Base-by-base conservation (phyloP, 768 basidiomycete genomes). In the Leucosporidium scottii region DNA sequence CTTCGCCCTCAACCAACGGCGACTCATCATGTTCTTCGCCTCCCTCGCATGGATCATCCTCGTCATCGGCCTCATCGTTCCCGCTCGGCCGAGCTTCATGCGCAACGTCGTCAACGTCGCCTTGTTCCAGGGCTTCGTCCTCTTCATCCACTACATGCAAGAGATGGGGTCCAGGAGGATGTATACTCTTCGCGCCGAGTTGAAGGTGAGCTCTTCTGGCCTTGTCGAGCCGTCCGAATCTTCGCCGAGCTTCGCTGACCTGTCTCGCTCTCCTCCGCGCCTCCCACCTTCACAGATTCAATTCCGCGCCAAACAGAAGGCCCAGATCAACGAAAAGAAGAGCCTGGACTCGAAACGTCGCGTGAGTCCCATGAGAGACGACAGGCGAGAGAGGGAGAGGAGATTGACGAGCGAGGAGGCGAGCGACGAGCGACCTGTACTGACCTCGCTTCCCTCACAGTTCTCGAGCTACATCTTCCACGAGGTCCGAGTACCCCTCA, bases 101-200 rank as follows among this genome's bases (percentile, higher is more conserved):
- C 76, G 87, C 18, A 81, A 79, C 65, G 31, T n/a, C 15, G 23
- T 49, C 2, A 51, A 53, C 27, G 88, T 89, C 74, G 77, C 87
- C 61, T 74, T 89, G n/a, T 93, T 88, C 77, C 88, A 91, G 68
- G 81, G 79, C 5, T 91, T 93, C 78, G 79, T 94, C 67, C 83
- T 93, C 25, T 90, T 87, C 75, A 84, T 81, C 67, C 80, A 81
- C 49, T 83, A 83, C 75, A 78, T 79, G 48, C 79, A 79, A 57
- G 77, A 81, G 75, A 62, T 74, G 48, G 64, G 81, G 27, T 86
- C 89, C 74, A 80, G 89, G 49, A 82, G 86, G 36, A 79, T 88
- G 54, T 87, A 85, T 77, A 84, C 84, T 17, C 79, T 88, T 64
- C 83, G 88, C 25, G 85, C 86, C 74, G 87, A 89, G 78, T 83